Conservation (phyloP, 805 yeast species). For the Lachancea waltii region DNA sequence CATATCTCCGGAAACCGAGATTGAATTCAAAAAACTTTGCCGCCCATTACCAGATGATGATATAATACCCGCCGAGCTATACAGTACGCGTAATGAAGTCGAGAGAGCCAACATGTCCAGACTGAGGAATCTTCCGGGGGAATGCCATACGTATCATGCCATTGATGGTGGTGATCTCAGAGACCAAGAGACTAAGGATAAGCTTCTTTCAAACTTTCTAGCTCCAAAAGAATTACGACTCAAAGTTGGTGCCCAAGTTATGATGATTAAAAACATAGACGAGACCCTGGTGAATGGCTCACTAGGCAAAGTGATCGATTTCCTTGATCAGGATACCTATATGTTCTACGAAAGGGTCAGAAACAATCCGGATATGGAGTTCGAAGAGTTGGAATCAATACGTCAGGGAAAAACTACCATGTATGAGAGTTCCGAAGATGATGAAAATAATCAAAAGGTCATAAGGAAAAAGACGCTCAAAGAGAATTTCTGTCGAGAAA, state of each 20-base stretch:
- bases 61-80: slow-evolving; percentile 68
- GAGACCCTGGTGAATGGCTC: slow-evolving; percentile 72
- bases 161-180: slow-evolving; percentile 46
- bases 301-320: slow-evolving; percentile 60
- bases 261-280: slow-evolving; percentile 74
- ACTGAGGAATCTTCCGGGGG: slow-evolving; percentile 42
- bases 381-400: slow-evolving; percentile 14
- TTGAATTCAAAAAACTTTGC: slow-evolving; percentile 45
- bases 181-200: slow-evolving; percentile 39
- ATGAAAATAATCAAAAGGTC: slow-evolving; percentile 17
- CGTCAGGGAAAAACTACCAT: slow-evolving; percentile 15
- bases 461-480: slow-evolving; percentile 15
- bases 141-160: slow-evolving; percentile 40
- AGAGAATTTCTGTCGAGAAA: slow-evolving; percentile 19
- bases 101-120: slow-evolving; percentile 54
- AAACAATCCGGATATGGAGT: slow-evolving; percentile 21
- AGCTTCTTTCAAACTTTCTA: slow-evolving; percentile 48
- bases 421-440: slow-evolving; percentile 16
- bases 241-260: slow-evolving; percentile 73
- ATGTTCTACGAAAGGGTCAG: slow-evolving; percentile 32
- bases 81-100: slow-evolving; percentile 66
- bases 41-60: slow-evolving; percentile 52
- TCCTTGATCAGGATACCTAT: slow-evolving; percentile 47
- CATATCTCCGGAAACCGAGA: slow-evolving; percentile 42
- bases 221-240: slow-evolving; percentile 53